These are phyloP conservation scores for Mycena latifolia DNA, from an alignment of 768 basidiomycete genomes.

Conservation along the genomic window DNA sequence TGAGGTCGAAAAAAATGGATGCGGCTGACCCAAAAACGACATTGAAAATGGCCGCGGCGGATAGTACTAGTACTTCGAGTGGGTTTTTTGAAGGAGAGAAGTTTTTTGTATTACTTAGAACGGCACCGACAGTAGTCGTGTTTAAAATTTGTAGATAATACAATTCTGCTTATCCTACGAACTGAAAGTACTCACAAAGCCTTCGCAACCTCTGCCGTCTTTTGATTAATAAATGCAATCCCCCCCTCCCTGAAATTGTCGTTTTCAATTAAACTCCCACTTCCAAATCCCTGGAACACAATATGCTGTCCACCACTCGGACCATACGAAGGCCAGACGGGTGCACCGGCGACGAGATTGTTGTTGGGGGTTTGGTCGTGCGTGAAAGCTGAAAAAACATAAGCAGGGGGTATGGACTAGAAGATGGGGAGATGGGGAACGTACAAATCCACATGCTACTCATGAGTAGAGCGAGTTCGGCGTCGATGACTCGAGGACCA, in stretches of 20 bases:
- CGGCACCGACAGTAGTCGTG: constrained; percentile 13
- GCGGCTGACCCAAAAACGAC: constrained; percentile 19
- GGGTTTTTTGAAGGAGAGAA: constrained; percentile 17
- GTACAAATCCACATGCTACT: constrained; percentile 27
- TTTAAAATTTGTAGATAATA: constrained; percentile 20
- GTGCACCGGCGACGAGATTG: constrained; percentile 24
- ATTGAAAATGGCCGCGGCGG: constrained; percentile 13
- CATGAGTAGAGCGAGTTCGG: constrained; percentile 26
- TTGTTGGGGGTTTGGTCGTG: constrained; percentile 27
- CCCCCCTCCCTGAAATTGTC: constrained; percentile 27
- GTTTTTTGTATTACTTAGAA: constrained; percentile 19
- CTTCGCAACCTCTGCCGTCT: constrained; percentile 24
- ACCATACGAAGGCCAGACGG: constrained; percentile 27
- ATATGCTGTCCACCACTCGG: constrained; percentile 26
- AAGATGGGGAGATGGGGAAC: constrained; percentile 14
- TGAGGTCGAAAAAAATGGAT: constrained; percentile 19
- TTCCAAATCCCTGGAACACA: constrained; percentile 28
- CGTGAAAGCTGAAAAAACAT: constrained; percentile 25
- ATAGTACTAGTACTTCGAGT: constrained; percentile 17
- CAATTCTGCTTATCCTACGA: constrained; percentile 27
- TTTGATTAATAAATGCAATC: constrained; percentile 28
- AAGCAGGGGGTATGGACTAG: constrained; percentile 25
- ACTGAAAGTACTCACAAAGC: constrained; percentile 26
- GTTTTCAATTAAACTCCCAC: constrained; percentile 22
- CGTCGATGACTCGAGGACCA: constrained; percentile 26